Base-by-base conservation (phyloP, 257 asterid species). In the Jacaranda mimosifolia region DNA sequence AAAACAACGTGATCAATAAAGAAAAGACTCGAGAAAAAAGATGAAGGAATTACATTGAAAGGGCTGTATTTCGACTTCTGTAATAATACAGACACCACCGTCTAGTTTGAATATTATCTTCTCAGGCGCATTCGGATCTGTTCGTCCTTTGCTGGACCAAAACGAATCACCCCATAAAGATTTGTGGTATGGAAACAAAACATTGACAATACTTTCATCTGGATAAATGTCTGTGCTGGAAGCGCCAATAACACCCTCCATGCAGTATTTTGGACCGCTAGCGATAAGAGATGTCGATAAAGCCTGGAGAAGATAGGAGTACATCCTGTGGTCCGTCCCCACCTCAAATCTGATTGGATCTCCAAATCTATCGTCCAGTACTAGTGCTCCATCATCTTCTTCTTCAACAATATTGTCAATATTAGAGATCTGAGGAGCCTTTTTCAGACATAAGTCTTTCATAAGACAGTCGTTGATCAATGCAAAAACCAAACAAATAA, bases 71-170 rank as follows among this genome's bases (percentile, higher is more conserved):
- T 76, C 73, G 13, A 89, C 80, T 76, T 86, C 89, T 21, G 85
- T 79, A 48, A 89, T 57, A 69, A 87, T 69, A 73, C 88, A 85
- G 56, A 86, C 66, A 53, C 85, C 86, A 32, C 79, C 76, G 51
- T 66, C 71, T 26, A 87, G 82, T 67, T 80, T 86, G 76, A 84
- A 89, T 48, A 80, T 46, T 52, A 89, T 79, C 5, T 84, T 86
- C 87, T 89, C 91, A 0, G 88, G 86, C 11, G 72, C 88, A 66
- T 57, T 63, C 55, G 88, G 87, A 81, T 87, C 70, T 43, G 77
- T 77, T 46, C 84, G 86, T 14, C 92, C 91, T 80, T 55, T 79
- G 76, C 89, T 86, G 32, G 94, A 89, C 94, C 91, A 87, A 83
- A 86, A 89, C 6, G 85, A 86, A 59, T 84, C 84, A 64, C 82